These are phyloP conservation scores for Annulohypoxylon moriforme DNA, from an alignment of 495 filamentous ascomycete species.

Conservation along the genomic window DNA sequence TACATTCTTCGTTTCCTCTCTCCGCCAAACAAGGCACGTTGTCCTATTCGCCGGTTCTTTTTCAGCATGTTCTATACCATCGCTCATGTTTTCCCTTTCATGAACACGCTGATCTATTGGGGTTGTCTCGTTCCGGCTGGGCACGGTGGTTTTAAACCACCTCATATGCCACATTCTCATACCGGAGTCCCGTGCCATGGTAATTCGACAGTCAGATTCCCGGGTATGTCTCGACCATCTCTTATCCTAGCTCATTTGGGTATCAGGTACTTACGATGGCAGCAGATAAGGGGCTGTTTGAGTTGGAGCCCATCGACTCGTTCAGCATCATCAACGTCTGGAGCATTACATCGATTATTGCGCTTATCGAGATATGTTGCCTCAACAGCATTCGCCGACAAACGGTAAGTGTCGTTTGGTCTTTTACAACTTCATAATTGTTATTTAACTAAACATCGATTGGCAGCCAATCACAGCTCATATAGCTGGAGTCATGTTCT, in stretches of 20 bases:
- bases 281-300: slow-evolving; percentile 47
- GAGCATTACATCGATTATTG: slow-evolving; percentile 55
- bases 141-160: slow-evolving; percentile 47
- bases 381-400: slow-evolving; percentile 63
- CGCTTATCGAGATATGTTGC: slow-evolving; percentile 57
- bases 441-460: slow-evolving; percentile 21
- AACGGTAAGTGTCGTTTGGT: slow-evolving; percentile 49
- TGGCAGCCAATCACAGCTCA: slow-evolving; percentile 54
- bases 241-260: neutral
- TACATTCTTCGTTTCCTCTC: slow-evolving; percentile 51
- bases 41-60: slow-evolving; percentile 51
- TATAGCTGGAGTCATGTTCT: slow-evolving; percentile 49
- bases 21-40: slow-evolving; percentile 49
- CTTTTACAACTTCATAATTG: neutral
- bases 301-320: slow-evolving; percentile 49
- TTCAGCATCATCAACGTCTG: slow-evolving; percentile 62
- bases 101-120: slow-evolving; percentile 63
- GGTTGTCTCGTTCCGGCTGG: slow-evolving; percentile 52
- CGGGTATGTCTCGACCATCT: slow-evolving; percentile 28
- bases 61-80: slow-evolving; percentile 65
- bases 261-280: slow-evolving; percentile 1
- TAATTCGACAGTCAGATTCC: slow-evolving; percentile 25
- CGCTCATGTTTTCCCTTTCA: slow-evolving; percentile 55
- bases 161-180: slow-evolving; percentile 35
- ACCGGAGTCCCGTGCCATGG: neutral